Conservation (phyloP, 768 basidiomycete species). For the Pulveroboletus frians region DNA sequence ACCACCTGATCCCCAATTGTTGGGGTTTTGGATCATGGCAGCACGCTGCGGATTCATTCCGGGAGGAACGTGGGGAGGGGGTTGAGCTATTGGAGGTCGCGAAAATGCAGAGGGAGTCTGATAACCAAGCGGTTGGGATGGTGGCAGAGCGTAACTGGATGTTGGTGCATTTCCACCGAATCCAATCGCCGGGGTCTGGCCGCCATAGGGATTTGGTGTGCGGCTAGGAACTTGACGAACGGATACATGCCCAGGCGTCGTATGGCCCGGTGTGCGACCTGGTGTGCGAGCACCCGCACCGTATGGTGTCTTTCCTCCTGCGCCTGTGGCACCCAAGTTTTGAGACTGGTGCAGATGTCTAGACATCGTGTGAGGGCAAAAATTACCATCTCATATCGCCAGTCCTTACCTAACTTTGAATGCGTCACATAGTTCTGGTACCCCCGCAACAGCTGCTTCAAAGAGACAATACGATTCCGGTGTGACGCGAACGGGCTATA, state of each 20-base stretch:
- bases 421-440: slow-evolving; percentile 91
- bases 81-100: slow-evolving; percentile 40
- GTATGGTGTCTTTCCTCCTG: slow-evolving; percentile 77
- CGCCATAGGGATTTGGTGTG: slow-evolving; percentile 77
- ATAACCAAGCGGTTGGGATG: slow-evolving; percentile 38
- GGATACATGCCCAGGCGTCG: slow-evolving; percentile 79
- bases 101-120: slow-evolving; percentile 34
- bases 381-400: not conserved
- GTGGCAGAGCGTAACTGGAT: slow-evolving; percentile 27
- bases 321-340: slow-evolving; percentile 47
- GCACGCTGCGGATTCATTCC: slow-evolving; percentile 67
- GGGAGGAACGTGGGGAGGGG: slow-evolving; percentile 43
- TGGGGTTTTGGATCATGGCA: slow-evolving; percentile 53
- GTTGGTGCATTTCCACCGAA: slow-evolving; percentile 26
- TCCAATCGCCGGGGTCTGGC: slow-evolving; percentile 32
- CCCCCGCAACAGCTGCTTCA: slow-evolving; percentile 84
- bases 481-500: slow-evolving; percentile 77
- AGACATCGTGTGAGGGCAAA: slow-evolving; percentile 8
- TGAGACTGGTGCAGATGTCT: slow-evolving; percentile 78
- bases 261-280: slow-evolving; percentile 63
- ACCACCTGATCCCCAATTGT: slow-evolving; percentile 33
- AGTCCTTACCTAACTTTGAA: slow-evolving; percentile 78
- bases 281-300: slow-evolving; percentile 72
- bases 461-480: slow-evolving; percentile 89
- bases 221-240: slow-evolving; percentile 60